Conservation (phyloP, 2,329 filamentous ascomycete genomes). For the Cercospora sesami region DNA sequence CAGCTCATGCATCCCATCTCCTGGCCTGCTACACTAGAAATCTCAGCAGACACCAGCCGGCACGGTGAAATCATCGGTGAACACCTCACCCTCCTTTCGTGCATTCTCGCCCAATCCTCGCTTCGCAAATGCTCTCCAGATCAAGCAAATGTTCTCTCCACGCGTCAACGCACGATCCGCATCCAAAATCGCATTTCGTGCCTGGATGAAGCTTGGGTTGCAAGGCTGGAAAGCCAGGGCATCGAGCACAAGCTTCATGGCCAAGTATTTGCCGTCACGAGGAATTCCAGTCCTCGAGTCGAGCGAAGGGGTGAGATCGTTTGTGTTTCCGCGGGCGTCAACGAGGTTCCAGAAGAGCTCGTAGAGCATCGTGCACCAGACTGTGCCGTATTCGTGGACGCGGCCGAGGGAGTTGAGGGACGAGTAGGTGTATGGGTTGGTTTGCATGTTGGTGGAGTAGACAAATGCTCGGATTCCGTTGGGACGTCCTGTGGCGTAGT, state of each 20-base stretch:
- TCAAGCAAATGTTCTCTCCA: conserved; percentile 52
- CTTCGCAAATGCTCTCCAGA: conserved; percentile 60
- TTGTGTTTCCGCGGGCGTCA: conserved; percentile 56
- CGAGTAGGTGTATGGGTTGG: conserved; percentile 55
- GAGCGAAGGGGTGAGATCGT: conserved; percentile 41
- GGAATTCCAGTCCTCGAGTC: conserved; percentile 45
- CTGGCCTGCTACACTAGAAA: background rate
- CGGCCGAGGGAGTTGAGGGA: conserved; percentile 42
- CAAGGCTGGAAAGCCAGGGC: conserved; percentile 59
- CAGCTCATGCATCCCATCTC: background rate
- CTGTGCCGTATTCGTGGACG: conserved; percentile 54
- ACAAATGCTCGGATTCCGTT: conserved; percentile 52
- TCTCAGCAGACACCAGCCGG: conserved; percentile 19
- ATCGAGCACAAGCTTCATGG: conserved; percentile 56
- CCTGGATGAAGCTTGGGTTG: conserved; percentile 55
- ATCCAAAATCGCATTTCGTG: conserved; percentile 58
- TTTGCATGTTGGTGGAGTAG: conserved; percentile 54
- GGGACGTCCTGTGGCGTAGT: conserved; percentile 51
- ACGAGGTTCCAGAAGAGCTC: conserved; percentile 61
- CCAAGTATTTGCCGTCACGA: conserved; percentile 54
- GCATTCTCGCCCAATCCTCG: conserved; percentile 50
- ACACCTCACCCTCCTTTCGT: conserved; percentile 7
- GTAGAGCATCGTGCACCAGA: conserved; percentile 57
- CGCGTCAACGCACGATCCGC: conserved; percentile 55
- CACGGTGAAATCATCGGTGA: conserved; percentile 21